Evolutionary conservation across 257 asterid genomes (phyloP).

Genomic region (Gardenia jasminoides): DNA sequence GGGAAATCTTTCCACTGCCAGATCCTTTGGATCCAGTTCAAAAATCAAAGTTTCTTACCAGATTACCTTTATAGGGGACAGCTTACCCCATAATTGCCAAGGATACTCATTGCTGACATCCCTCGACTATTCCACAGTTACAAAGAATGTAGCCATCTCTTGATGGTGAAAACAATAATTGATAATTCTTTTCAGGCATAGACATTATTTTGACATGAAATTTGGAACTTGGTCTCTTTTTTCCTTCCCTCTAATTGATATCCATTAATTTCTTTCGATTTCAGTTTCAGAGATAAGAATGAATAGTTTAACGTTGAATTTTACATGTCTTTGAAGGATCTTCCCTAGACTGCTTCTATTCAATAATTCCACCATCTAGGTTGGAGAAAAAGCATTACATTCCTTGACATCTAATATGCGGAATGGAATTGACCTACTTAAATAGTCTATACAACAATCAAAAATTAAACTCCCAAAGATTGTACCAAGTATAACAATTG

Average conservation of each 20-base stretch:
- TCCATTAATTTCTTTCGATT: not conserved
- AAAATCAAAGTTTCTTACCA: not conserved
- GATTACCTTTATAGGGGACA: not conserved
- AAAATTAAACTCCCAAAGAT: not conserved
- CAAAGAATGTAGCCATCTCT: not conserved
- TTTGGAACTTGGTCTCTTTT: not conserved
- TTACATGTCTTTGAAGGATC: not conserved
- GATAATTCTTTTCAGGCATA: not conserved
- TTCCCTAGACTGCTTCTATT: not conserved
- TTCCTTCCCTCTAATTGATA: not conserved
- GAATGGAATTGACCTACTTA: not conserved
- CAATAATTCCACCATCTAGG: not conserved
- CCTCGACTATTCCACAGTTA: not conserved
- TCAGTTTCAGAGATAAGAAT: not conserved
- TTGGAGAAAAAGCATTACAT: not conserved
- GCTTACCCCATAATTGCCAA: not conserved
- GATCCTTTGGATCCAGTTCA: not conserved
- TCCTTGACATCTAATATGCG: not conserved
- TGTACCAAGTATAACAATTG: not conserved
- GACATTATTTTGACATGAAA: not conserved
- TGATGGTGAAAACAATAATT: not conserved
- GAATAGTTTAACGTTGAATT: not conserved
- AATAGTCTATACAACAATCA: not conserved
- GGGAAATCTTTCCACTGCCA: not conserved
- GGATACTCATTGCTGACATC: no score